phyloP scores from a whole-genome alignment of 108 stramenopile species.

The Nitzschia sp. region DNA sequence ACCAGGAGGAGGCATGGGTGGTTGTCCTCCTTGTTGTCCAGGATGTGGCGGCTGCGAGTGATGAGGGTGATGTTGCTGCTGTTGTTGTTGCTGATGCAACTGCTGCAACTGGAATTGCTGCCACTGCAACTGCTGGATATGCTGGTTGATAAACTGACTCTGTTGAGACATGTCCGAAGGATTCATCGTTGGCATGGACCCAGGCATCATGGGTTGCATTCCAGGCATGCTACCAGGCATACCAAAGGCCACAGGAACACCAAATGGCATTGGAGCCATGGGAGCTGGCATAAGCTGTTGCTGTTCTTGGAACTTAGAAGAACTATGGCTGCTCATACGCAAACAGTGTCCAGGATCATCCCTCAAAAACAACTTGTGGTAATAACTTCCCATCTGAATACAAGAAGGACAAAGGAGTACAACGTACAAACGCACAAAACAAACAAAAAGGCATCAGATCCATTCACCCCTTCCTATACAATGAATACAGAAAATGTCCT shows the following conservation, averaged over 20 bases:
- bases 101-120: constrained; percentile 53
- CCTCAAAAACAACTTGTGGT: constrained; percentile 48
- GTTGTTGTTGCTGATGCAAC: constrained; percentile 29
- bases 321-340: constrained; percentile 55
- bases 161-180: constrained; percentile 32
- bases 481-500: neutral
- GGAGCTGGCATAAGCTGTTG: constrained; percentile 32
- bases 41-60: constrained; percentile 1
- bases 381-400: constrained; percentile 39
- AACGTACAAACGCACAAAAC: neutral
- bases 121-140: constrained; percentile 48
- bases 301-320: constrained; percentile 39
- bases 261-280: constrained; percentile 25
- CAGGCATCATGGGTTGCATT: constrained; percentile 29
- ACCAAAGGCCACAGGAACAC: constrained; percentile 26
- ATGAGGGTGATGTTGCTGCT: constrained; percentile 9
- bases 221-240: constrained; percentile 24
- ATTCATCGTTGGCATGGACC: constrained; percentile 22
- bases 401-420: neutral
- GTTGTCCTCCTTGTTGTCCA: neutral
- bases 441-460: too few relatives aligned
- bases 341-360: constrained; percentile 46
- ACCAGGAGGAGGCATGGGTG: constrained; percentile 1
- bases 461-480: neutral
- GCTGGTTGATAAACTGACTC: constrained; percentile 44